phyloP scores from a whole-genome alignment of 2,329 filamentous ascomycete species.

The Pyrenochaeta sp. region DNA sequence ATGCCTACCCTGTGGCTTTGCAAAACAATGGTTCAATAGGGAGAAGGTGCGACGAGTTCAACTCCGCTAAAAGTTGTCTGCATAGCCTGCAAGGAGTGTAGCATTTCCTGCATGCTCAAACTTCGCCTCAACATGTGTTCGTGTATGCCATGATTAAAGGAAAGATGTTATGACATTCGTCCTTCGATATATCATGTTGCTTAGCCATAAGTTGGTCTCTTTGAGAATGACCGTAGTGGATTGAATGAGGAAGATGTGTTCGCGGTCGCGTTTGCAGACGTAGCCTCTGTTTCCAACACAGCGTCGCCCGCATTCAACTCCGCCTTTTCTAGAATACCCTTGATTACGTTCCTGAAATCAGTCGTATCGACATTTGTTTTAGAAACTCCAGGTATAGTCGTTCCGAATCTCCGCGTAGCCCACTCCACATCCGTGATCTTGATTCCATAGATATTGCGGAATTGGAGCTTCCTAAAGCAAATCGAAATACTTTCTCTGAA shows the following conservation, averaged over 20 bases:
- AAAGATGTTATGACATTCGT: not conserved
- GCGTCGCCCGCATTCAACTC: conserved; percentile 10
- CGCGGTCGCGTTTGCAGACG: not conserved
- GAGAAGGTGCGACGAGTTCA: too few relatives aligned
- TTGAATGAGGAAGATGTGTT: not conserved
- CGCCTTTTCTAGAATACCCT: conserved; percentile 24
- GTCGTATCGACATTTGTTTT: too few relatives aligned
- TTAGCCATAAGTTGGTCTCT: conserved; percentile 9
- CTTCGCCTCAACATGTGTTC: too few relatives aligned
- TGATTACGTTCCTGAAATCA: conserved; percentile 28
- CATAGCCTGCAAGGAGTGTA: not conserved
- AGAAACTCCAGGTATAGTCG: too few relatives aligned
- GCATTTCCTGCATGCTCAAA: too few relatives aligned
- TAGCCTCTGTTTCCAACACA: not conserved
- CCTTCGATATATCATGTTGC: not conserved
- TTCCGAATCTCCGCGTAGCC: conserved; percentile 21
- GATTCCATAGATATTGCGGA: conserved; percentile 32
- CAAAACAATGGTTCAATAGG: too few relatives aligned
- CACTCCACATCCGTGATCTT: conserved; percentile 27
- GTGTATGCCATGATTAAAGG: too few relatives aligned
- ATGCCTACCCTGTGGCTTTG: too few relatives aligned
- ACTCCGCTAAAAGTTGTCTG: too few relatives aligned
- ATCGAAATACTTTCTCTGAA: conserved; percentile 31
- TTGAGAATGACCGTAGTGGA: not conserved
- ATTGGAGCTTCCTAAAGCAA: conserved; percentile 34